Evolutionary conservation across 129 eudicot species (phyloP), one percentile per base, ranked within the genome.

Genomic region (Scalesia atractyloides): DNA sequence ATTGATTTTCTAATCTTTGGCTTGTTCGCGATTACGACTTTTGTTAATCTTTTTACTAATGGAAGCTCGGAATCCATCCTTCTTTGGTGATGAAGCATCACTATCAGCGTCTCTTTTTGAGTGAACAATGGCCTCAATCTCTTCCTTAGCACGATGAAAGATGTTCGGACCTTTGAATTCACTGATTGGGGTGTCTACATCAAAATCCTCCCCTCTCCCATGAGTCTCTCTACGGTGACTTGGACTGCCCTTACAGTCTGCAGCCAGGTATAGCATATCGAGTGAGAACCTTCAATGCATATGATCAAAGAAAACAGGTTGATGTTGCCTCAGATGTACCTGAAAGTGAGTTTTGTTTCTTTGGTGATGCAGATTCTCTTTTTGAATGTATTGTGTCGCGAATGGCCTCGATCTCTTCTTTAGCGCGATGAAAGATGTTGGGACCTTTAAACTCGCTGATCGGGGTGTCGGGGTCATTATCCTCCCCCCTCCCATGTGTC

Each of bases 141-240:
- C 97, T 78, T 91, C 97, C 80, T 86, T 88, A 58, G 95, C 96
- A 52, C 97, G 83, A 37, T 88, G 86, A 72, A 91, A 84, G 41
- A 91, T 84, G 43, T 66, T 88, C 1, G 97, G 97, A 48, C 88
- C 96, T 84, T 76, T 88, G 14, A 91, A 82, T 61, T 88, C 97
- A 68, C 74, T 73, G 14, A 84, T 80, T 5, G 97, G 90, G 20
- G 83, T 91, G 68, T 82, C 81, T 13, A 76, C 84, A 71, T 88
- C 88, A 48, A 88, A 80, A 67, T 88, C 90, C 15, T 84, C 84
- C 20, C 91, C 82, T 73, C 17, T 83, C 34, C 97, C 97, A 75
- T 87, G 97, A 58, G 91, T 90, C 73, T 90, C 97, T 65, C 74
- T 83, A 66, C 59, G 85, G 84, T 50, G 83, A 53, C 71, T 72